Percentiles rank a stretch among this genome's conserved stretches.
Evolutionary conservation across 768 basidiomycete species (phyloP).

Genomic region (Paxillus involutus): DNA sequence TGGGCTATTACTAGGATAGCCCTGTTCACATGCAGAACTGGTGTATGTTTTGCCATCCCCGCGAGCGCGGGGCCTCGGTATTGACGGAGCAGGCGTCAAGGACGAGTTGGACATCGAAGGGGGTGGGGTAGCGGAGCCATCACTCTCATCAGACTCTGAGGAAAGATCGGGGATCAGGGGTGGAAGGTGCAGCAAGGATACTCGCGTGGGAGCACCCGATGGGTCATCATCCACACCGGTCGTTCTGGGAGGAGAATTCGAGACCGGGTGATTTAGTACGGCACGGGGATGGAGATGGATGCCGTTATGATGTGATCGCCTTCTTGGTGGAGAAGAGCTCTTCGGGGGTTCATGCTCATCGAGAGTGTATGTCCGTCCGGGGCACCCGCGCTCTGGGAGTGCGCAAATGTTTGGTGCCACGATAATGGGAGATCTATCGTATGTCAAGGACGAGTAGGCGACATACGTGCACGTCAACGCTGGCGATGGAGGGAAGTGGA

Average conservation of each 20-base stretch:
- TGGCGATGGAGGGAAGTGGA: slow-evolving; percentile 49
- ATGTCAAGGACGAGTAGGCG: slow-evolving; percentile 46
- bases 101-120: slow-evolving; percentile 18
- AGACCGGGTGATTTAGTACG: slow-evolving; percentile 15
- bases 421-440: slow-evolving; percentile 81
- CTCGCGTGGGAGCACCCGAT: slow-evolving; percentile 10
- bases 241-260: not conserved
- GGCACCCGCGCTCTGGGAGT: slow-evolving; percentile 77
- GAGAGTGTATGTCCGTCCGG: slow-evolving; percentile 64
- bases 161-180: slow-evolving; percentile 61
- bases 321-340: slow-evolving; percentile 15
- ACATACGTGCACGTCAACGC: slow-evolving; percentile 37
- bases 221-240: slow-evolving; percentile 9
- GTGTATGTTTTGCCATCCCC: slow-evolving; percentile 7
- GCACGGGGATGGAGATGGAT: slow-evolving; percentile 50
- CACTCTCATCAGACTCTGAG: slow-evolving; percentile 65
- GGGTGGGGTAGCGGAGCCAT: slow-evolving; percentile 41
- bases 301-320: slow-evolving; percentile 22
- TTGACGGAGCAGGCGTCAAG: slow-evolving; percentile 7
- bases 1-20: slow-evolving; percentile 1
- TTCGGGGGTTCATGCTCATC: slow-evolving; percentile 33
- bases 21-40: slow-evolving; percentile 1
- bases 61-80: slow-evolving; percentile 13
- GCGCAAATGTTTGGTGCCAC: slow-evolving; percentile 72
- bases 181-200: slow-evolving; percentile 32